Conservation (phyloP, 768 basidiomycete genomes). For the Leccinum aurantiacum region DNA sequence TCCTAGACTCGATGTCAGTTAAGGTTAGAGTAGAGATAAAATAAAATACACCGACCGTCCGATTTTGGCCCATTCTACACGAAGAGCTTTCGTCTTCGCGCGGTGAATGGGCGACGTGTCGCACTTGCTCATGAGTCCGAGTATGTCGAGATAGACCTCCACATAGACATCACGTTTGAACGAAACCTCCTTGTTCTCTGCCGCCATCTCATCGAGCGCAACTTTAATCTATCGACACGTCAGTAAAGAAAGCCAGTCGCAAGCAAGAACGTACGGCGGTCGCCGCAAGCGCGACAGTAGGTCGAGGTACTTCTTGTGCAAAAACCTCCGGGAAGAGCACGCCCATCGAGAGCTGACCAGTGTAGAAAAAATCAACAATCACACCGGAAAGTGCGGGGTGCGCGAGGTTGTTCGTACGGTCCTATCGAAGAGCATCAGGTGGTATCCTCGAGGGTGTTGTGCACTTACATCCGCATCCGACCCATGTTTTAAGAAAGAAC, state of each 20-base stretch:
- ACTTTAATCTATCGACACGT: conserved; percentile 6
- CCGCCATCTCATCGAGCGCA: neutral
- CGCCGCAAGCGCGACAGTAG: neutral
- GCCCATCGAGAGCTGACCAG: too few species aligned
- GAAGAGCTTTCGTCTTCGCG: neutral
- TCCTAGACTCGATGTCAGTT: too few species aligned
- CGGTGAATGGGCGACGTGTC: neutral
- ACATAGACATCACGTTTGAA: conserved; percentile 6
- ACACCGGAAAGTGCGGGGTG: too few species aligned
- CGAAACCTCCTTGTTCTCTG: conserved; percentile 2
- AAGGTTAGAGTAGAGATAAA: too few species aligned
- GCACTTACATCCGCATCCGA: too few species aligned
- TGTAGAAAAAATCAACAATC: too few species aligned
- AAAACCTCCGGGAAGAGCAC: too few species aligned
- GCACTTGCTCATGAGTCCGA: neutral
- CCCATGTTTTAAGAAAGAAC: too few species aligned
- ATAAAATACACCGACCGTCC: neutral
- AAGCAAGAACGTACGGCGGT: neutral
- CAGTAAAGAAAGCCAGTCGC: neutral
- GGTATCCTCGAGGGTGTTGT: too few species aligned
- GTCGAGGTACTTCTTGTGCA: neutral
- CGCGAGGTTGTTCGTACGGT: too few species aligned
- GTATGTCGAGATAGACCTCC: neutral
- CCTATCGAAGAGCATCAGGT: too few species aligned
- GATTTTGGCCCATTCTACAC: neutral